Evolutionary conservation across 331 rosid species (phyloP).

Genomic region (Arachis monticola): DNA sequence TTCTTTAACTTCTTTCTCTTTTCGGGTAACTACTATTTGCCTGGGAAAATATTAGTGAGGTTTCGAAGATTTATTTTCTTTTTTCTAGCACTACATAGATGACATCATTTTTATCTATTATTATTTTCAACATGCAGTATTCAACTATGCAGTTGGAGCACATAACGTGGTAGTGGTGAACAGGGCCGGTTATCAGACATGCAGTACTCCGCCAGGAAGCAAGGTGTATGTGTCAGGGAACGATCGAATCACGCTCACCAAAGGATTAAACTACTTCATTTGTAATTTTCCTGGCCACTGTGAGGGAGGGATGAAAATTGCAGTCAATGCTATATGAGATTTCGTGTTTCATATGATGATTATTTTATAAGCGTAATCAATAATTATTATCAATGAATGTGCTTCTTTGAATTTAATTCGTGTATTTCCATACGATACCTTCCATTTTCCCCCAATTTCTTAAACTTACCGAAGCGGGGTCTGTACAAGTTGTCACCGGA

Average conservation of each 20-base stretch:
- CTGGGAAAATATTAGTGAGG: neutral
- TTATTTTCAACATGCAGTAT: slow-evolving; percentile 43
- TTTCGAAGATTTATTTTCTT: neutral
- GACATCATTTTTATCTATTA: neutral
- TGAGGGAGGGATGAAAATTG: slow-evolving; percentile 53
- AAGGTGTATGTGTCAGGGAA: slow-evolving; percentile 44
- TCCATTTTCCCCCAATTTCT: neutral
- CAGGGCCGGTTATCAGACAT: slow-evolving; percentile 37
- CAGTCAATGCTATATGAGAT: slow-evolving; percentile 46
- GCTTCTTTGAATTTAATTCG: neutral
- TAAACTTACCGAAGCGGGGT: neutral
- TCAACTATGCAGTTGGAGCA: slow-evolving; percentile 44
- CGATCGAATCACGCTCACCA: slow-evolving; percentile 54
- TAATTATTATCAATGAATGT: neutral
- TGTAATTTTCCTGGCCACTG: slow-evolving; percentile 63
- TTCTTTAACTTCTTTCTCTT: neutral
- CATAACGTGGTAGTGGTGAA: slow-evolving; percentile 56
- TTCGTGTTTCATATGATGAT: neutral
- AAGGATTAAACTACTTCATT: slow-evolving; percentile 59
- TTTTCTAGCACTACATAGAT: neutral
- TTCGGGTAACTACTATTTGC: neutral
- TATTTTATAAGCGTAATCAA: neutral
- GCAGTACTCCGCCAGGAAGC: slow-evolving; percentile 41
- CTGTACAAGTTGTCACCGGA: neutral
- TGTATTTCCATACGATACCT: neutral